phyloP scores from a whole-genome alignment of 352 stramenopile genomes.

The Phytophthora podocarpi region DNA sequence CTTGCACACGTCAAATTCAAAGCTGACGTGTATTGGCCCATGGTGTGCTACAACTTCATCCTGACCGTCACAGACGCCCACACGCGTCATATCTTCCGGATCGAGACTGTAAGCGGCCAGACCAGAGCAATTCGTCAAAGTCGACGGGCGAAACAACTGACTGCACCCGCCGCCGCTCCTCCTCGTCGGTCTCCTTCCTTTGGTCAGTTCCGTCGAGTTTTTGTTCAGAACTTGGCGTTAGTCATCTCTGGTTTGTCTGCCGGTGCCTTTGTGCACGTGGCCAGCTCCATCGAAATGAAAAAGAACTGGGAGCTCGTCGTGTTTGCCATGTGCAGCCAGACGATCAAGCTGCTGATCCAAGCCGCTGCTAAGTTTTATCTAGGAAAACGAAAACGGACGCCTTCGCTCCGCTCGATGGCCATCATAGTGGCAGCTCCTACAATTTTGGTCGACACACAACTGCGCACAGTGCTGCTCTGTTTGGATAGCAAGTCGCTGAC shows the following conservation, averaged over 20 bases:
- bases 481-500: conserved; percentile 23
- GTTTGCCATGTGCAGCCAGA: conserved; percentile 24
- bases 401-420: conserved; percentile 28
- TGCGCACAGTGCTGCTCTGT: conserved; percentile 33
- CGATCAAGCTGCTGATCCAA: conserved; percentile 26
- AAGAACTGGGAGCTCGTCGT: conserved; percentile 23
- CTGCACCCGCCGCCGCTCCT: background rate
- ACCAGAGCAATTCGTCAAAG: conserved; percentile 2
- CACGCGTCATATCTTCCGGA: conserved; percentile 24
- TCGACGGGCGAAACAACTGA: background rate
- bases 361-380: conserved; percentile 29
- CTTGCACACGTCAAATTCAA: conserved; percentile 6
- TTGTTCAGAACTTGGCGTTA: conserved; percentile 27
- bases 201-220: conserved; percentile 12
- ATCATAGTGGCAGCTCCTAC: conserved; percentile 32
- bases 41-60: conserved; percentile 34
- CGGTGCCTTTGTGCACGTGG: conserved; percentile 28
- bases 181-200: conserved; percentile 9
- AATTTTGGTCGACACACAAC: conserved; percentile 36
- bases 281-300: conserved; percentile 19
- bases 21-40: conserved; percentile 22
- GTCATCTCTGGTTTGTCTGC: conserved; percentile 24
- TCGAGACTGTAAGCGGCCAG: conserved; percentile 18
- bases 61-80: conserved; percentile 23
- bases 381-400: conserved; percentile 9